A percentile compares a stretch with the other conserved stretches of the same genome.
Conservation (phyloP, 768 basidiomycete species). For the Lactarius hatsudake region DNA sequence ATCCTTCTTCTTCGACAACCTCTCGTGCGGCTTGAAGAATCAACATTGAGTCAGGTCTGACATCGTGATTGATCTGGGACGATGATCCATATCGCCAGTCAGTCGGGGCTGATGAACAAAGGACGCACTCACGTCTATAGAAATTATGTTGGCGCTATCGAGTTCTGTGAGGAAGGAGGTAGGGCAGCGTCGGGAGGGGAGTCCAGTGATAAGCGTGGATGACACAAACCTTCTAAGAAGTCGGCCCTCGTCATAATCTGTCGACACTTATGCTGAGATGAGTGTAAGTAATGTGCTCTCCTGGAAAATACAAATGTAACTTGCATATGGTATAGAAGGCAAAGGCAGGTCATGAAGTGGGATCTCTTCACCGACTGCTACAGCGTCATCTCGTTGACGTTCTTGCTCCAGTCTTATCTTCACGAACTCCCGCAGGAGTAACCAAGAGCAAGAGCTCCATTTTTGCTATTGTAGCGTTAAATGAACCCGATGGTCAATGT, state of each 20-base stretch:
- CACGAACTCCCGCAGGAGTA: slow-evolving; percentile 72
- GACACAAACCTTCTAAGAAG: slow-evolving; percentile 65
- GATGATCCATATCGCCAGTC: background rate
- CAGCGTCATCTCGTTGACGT: slow-evolving; percentile 40
- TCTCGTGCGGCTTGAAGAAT: slow-evolving; percentile 69
- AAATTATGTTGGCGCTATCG: slow-evolving; percentile 67
- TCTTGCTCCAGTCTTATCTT: slow-evolving; percentile 52
- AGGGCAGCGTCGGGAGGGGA: background rate
- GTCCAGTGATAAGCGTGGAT: background rate
- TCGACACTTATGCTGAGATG: slow-evolving; percentile 57
- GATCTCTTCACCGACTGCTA: slow-evolving; percentile 38
- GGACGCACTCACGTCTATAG: slow-evolving; percentile 71
- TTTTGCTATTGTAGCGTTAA: slow-evolving; percentile 51
- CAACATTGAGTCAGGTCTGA: slow-evolving; percentile 77
- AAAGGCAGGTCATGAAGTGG: slow-evolving; percentile 48
- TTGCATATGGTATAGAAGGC: slow-evolving; percentile 62
- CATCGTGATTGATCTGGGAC: slow-evolving; percentile 66
- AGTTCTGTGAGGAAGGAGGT: slow-evolving; percentile 42
- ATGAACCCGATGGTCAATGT: background rate
- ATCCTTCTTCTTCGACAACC: slow-evolving; percentile 70
- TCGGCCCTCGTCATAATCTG: slow-evolving; percentile 84
- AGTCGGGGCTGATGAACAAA: background rate
- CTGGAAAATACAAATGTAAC: slow-evolving; percentile 24
- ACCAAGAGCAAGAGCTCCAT: slow-evolving; percentile 81
- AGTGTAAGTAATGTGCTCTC: slow-evolving; percentile 1